phyloP scores from a whole-genome alignment of 2,329 filamentous ascomycete species.

The Aspergillus pseudonomiae region DNA sequence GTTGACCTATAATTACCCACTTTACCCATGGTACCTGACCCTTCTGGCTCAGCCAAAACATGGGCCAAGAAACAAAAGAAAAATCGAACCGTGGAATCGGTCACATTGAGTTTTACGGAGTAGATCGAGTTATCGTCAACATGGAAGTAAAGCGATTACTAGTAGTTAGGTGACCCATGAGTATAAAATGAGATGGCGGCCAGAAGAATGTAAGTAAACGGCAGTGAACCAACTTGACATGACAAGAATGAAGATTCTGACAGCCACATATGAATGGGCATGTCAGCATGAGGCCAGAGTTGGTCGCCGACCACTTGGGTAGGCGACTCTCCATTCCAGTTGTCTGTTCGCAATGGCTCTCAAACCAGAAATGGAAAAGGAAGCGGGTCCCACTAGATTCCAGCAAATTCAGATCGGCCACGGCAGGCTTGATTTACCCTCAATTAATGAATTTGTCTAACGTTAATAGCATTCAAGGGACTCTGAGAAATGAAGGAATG shows the following conservation, averaged over 20 bases:
- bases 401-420: conserved; percentile 33
- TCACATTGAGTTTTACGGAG: neutral
- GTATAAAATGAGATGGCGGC: neutral
- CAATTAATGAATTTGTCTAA: conserved; percentile 1
- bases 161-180: neutral
- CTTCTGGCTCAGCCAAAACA: neutral
- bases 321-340: conserved; percentile 2
- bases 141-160: neutral
- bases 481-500: conserved; percentile 1
- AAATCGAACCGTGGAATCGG: neutral
- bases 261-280: neutral
- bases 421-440: conserved; percentile 3
- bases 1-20: neutral
- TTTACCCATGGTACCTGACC: neutral
- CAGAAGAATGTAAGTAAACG: neutral
- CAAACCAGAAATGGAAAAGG: conserved; percentile 16
- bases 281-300: neutral
- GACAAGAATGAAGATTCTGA: neutral
- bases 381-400: conserved; percentile 27
- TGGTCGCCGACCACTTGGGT: neutral
- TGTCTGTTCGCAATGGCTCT: neutral
- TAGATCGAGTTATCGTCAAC: neutral
- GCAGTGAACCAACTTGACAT: neutral
- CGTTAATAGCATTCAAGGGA: conserved; percentile 13
- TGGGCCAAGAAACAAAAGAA: neutral